Evolutionary conservation across 306 rosid species (phyloP).

Genomic region (Astragalus membranaceus): DNA sequence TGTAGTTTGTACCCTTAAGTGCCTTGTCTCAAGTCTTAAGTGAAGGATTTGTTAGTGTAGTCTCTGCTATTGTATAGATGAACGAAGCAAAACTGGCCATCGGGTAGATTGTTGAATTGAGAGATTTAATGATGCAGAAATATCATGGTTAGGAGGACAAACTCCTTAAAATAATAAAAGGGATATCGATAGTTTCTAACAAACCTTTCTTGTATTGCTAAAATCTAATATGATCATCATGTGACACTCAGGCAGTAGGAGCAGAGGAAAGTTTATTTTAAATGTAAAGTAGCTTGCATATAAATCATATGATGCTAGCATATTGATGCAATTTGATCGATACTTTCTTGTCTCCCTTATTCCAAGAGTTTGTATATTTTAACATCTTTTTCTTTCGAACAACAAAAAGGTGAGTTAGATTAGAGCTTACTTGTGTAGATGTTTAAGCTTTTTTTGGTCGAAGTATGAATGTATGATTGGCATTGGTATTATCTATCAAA

Average conservation of each 20-base stretch:
- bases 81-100: not conserved
- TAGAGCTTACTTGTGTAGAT: not conserved
- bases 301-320: not conserved
- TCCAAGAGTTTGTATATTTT: not conserved
- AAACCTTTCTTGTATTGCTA: not conserved
- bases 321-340: slow-evolving; percentile 1
- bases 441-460: not conserved
- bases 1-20: not conserved
- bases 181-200: not conserved
- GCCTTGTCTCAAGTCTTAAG: not conserved
- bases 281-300: not conserved
- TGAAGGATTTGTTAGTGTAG: not conserved
- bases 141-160: not conserved
- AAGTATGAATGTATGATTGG: not conserved
- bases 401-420: not conserved
- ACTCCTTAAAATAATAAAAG: not conserved
- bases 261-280: not conserved
- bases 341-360: not conserved
- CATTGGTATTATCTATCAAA: too few relatives aligned
- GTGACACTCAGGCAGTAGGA: not conserved
- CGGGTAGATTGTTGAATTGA: not conserved
- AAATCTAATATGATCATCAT: not conserved
- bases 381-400: not conserved
- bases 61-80: not conserved
- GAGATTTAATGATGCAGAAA: not conserved